phyloP scores from a whole-genome alignment of 768 basidiomycete genomes.

The Boletus huronensis region DNA sequence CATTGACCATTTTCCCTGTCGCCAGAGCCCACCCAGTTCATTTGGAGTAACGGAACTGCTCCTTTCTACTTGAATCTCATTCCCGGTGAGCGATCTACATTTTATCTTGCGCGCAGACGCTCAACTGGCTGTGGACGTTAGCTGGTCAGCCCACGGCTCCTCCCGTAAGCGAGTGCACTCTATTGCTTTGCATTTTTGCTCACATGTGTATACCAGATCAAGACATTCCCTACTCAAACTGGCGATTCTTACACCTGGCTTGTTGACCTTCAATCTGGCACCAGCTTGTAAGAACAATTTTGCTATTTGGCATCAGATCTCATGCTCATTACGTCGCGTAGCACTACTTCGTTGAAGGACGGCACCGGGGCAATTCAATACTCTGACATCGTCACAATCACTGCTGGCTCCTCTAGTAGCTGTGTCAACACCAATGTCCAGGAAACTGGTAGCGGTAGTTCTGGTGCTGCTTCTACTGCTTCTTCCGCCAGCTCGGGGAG shows the following conservation, averaged over 20 bases:
- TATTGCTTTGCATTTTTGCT: not conserved
- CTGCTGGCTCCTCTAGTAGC: constrained; percentile 30
- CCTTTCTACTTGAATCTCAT: constrained; percentile 62
- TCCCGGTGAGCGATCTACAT: constrained; percentile 45
- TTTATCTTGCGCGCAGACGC: not conserved
- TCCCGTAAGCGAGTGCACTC: constrained; percentile 39
- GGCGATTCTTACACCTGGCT: constrained; percentile 51
- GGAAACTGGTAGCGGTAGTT: not conserved
- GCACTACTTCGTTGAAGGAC: constrained; percentile 58
- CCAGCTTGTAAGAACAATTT: constrained; percentile 39
- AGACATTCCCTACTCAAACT: constrained; percentile 46
- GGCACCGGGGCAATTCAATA: constrained; percentile 50
- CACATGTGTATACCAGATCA: constrained; percentile 40
- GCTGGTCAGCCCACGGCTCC: constrained; percentile 51
- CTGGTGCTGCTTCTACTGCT: constrained; percentile 4
- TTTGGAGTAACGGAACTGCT: constrained; percentile 47
- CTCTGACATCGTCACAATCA: constrained; percentile 48
- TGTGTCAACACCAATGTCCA: constrained; percentile 27
- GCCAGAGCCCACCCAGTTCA: constrained; percentile 56
- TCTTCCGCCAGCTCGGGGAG: not conserved
- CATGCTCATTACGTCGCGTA: constrained; percentile 23
- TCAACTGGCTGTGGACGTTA: constrained; percentile 22
- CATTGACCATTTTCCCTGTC: not conserved
- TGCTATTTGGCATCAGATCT: fast-evolving
- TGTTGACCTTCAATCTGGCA: constrained; percentile 44